Evolutionary conservation across 2,329 filamentous ascomycete species (phyloP).

Genomic region (Pseudocercospora pini-densiflorae): DNA sequence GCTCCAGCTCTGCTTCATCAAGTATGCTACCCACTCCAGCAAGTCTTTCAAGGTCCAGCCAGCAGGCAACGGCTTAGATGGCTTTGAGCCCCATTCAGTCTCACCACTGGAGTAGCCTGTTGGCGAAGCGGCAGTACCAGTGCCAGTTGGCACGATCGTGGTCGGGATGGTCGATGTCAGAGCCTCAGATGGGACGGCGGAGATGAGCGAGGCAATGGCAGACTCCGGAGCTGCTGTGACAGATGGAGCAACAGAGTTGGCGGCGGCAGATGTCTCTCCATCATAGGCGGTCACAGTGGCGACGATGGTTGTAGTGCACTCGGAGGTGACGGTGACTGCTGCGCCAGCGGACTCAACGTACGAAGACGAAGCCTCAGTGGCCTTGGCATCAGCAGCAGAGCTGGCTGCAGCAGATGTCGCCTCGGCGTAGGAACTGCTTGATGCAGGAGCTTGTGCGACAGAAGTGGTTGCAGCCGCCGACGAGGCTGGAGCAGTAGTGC

Average conservation of each 20-base stretch:
- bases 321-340: constrained; percentile 29
- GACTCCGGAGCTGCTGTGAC: constrained; percentile 6
- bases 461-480: constrained; percentile 3
- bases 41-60: constrained; percentile 35
- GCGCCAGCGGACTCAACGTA: constrained; percentile 18
- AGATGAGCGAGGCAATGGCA: constrained; percentile 3
- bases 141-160: constrained; percentile 15
- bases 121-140: constrained; percentile 11
- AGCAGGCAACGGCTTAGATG: constrained; percentile 32
- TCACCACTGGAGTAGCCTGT: not conserved
- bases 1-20: constrained; percentile 29
- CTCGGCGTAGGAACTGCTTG: constrained; percentile 5
- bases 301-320: constrained; percentile 22
- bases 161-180: constrained; percentile 11
- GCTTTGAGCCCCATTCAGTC: constrained; percentile 15
- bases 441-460: not conserved
- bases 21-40: constrained; percentile 35
- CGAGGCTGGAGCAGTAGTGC: constrained; percentile 4
- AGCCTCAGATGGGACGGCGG: constrained; percentile 15
- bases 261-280: not conserved
- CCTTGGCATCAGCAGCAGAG: constrained; percentile 14
- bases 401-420: constrained; percentile 12
- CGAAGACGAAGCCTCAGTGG: constrained; percentile 16
- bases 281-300: constrained; percentile 14
- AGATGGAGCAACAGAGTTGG: not conserved